Evolutionary conservation across 305 asterid genomes (phyloP), one percentile per base, ranked within the genome.

Genomic region (Solanum hybrid): DNA sequence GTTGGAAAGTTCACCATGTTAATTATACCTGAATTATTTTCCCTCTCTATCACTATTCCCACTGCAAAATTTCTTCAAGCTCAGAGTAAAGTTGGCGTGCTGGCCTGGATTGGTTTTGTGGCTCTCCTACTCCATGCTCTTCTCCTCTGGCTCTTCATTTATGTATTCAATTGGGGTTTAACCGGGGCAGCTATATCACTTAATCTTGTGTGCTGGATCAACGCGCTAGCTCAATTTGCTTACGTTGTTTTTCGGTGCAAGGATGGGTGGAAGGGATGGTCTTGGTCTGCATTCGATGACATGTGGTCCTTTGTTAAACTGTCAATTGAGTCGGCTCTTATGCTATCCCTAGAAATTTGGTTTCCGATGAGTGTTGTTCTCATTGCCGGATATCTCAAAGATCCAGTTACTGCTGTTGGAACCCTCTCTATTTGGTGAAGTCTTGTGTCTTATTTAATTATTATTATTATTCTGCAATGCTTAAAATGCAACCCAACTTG

Each of bases 211-310:
- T 87, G 29, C 35, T 93, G 94, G 94, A 6, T 27, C 9, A 14
- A 88, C 10, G 90, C 93, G 10, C 14, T 91, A 29, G 89, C 93
- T 11, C 94, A 93, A 40, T 85, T 92, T 66, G 88, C 29, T 85
- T 92, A 93, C 26, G 89, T 92, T 15, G 91, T 93, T 34, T 89
- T 88, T 81, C 92, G 92, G 91, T 93, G 94, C 78, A 88, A 88
- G 90, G 93, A 93, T 14, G 92, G 93, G n/a, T 93, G 94, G 94
- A 93, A 42, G 36, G 94, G 94, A 13, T 90, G 91, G 66, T 78
- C 92, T 40, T 84, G 91, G 91, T 81, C 87, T 2, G 94, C 94
- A 34, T 92, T 93, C 88, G 26, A 24, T 7, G 94, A 93, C 2
- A 90, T 93, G 26, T 93, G 92, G 94, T 84, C 92, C 2, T 93